These are phyloP conservation scores for Dactylis glomerata DNA, from an alignment of 176 grass and related monocot species.

Conservation along the genomic window DNA sequence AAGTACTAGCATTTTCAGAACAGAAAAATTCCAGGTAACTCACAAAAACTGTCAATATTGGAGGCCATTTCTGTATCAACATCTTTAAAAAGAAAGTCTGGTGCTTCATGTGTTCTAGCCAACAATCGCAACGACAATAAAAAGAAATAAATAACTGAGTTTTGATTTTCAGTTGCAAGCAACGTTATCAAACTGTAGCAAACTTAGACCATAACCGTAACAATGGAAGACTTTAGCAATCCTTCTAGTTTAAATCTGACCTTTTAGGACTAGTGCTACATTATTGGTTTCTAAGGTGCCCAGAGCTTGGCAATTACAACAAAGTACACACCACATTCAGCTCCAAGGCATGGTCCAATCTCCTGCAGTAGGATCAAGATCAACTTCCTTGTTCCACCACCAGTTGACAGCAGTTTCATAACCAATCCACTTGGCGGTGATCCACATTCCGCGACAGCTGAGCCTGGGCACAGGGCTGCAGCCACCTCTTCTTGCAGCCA, in stretches of 20 bases:
- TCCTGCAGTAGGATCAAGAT: background rate
- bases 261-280: background rate
- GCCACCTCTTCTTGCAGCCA: conserved; percentile 11
- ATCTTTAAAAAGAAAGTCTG: background rate
- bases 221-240: background rate
- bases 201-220: background rate
- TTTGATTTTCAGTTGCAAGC: conserved; percentile 6
- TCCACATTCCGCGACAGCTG: background rate
- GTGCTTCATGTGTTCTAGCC: background rate
- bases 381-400: background rate
- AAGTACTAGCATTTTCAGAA: too few relatives aligned
- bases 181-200: background rate
- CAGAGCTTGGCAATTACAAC: conserved; percentile 7
- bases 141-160: background rate
- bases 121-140: background rate
- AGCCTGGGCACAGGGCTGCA: background rate
- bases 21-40: too few relatives aligned
- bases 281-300: conserved; percentile 22
- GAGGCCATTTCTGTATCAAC: background rate
- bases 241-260: background rate
- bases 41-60: background rate
- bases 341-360: background rate
- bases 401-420: background rate
- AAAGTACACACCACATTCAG: background rate
- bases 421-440: background rate